Conservation (phyloP, 495 filamentous ascomycete species). For the Xylaria flabelliformis region DNA sequence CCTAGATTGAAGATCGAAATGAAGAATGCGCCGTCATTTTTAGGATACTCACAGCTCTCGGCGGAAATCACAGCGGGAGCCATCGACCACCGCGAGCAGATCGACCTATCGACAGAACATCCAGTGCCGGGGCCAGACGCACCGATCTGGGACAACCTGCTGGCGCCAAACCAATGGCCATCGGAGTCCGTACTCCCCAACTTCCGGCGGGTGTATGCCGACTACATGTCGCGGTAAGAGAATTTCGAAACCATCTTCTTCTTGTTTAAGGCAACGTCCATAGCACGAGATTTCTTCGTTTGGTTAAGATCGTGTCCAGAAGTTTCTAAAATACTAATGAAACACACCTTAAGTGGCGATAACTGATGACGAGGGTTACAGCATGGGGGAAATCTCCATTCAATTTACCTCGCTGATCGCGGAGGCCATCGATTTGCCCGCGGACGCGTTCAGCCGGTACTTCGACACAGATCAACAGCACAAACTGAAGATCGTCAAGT, state of each 20-base stretch:
- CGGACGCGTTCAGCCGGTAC: conserved; percentile 78
- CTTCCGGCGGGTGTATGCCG: conserved; percentile 72
- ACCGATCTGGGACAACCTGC: conserved; percentile 79
- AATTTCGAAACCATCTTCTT: too few species aligned
- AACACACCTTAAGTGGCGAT: too few species aligned
- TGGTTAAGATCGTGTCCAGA: too few species aligned
- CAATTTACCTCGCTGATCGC: conserved; percentile 84
- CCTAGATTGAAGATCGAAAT: conserved; percentile 80
- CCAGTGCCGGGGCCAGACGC: conserved; percentile 65
- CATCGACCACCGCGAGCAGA: conserved; percentile 82
- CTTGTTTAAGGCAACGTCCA: too few species aligned
- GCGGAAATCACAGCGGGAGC: conserved; percentile 66
- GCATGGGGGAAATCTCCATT: conserved; percentile 72
- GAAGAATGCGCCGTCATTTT: conserved; percentile 76
- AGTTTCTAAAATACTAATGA: too few species aligned
- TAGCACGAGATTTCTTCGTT: too few species aligned
- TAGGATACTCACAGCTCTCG: conserved; percentile 67
- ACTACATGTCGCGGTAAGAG: conserved; percentile 67
- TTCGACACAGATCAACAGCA: conserved; percentile 82
- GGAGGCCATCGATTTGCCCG: conserved; percentile 79
- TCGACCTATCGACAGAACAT: conserved; percentile 84
- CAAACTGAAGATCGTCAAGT: conserved; percentile 93
- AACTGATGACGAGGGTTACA: too few species aligned
- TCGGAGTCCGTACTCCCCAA: conserved; percentile 66
- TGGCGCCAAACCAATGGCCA: conserved; percentile 93